phyloP scores from a whole-genome alignment of 1,284 basidiomycete genomes.

The Neolentinus lepideus region DNA sequence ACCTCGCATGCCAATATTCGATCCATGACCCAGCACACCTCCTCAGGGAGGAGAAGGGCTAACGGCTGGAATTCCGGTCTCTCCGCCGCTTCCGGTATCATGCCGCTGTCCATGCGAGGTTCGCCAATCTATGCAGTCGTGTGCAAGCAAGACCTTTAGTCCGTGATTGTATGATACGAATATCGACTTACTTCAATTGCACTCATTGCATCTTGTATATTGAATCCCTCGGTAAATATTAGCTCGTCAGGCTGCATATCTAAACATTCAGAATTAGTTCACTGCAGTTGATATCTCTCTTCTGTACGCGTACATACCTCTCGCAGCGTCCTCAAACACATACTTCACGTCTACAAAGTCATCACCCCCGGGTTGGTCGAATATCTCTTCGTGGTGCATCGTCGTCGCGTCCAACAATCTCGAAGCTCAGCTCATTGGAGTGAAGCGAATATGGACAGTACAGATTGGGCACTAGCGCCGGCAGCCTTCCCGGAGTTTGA shows the following conservation, averaged over 20 bases:
- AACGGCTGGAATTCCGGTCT: constrained; percentile 58
- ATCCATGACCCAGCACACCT: constrained; percentile 87
- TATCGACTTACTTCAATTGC: constrained; percentile 63
- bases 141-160: constrained; percentile 7
- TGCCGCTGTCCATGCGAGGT: constrained; percentile 82
- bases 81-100: constrained; percentile 40
- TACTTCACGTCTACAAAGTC: constrained; percentile 55
- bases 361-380: constrained; percentile 40
- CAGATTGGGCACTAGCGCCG: not conserved
- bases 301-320: constrained; percentile 37
- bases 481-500: not conserved
- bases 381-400: not conserved
- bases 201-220: constrained; percentile 83
- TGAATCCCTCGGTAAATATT: constrained; percentile 65
- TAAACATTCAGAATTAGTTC: constrained; percentile 20
- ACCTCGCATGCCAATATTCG: constrained; percentile 78
- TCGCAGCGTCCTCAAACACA: constrained; percentile 47
- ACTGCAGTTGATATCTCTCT: constrained; percentile 4
- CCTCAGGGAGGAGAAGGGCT: constrained; percentile 56
- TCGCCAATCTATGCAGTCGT: constrained; percentile 69
- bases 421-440: not conserved
- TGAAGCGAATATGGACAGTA: not conserved
- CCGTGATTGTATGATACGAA: not conserved
- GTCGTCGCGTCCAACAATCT: not conserved
- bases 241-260: constrained; percentile 62